Evolutionary conservation across 2,329 filamentous ascomycete species (phyloP), one percentile per base, ranked within the genome.

Genomic region (Sarocladium kiliense): DNA sequence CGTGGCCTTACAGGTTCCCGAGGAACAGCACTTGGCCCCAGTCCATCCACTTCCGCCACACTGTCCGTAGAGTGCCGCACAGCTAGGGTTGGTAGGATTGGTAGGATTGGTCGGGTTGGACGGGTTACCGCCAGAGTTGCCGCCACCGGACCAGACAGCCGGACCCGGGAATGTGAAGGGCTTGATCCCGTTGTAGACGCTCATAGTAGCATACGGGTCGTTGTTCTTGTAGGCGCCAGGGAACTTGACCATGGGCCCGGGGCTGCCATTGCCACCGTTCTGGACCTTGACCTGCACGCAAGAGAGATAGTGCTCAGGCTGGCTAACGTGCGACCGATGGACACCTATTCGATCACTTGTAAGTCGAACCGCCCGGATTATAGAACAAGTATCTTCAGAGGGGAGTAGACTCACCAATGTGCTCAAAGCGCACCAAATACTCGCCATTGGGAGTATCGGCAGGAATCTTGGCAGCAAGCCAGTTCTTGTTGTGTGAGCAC

Each of bases 371-470:
- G n/a, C n/a, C n/a, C n/a, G n/a, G n/a, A n/a, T n/a, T n/a, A n/a
- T n/a, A n/a, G n/a, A n/a, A n/a, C n/a, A n/a, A n/a, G n/a, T n/a
- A n/a, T n/a, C n/a, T n/a, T n/a, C n/a, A n/a, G n/a, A n/a, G 19
- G 3, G 19, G 5, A n/a, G n/a, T n/a, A n/a, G n/a, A 45, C 27
- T 27, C 9, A 60, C 61, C 68, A 54, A 71, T 69, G 53, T 70
- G 68, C 59, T 71, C 69, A 6, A 63, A 58, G 14, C 68, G 67
- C 36, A 69, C 47, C 51, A 71, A 66, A 44, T 71, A 70, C 55
- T 75, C 68, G 12, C 73, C 73, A 32, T 60, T 57, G 37, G 72
- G 68, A 39, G 66, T 64, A 51, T 65, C 58, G n/a, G 57, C 59
- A 23, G 68, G 70, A 50, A 74, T 67, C 3, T 64, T 69, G 23